Evolutionary conservation across 257 asterid genomes (phyloP), one percentile per base, ranked within the genome.

Genomic region (Penstemon davidsonii): DNA sequence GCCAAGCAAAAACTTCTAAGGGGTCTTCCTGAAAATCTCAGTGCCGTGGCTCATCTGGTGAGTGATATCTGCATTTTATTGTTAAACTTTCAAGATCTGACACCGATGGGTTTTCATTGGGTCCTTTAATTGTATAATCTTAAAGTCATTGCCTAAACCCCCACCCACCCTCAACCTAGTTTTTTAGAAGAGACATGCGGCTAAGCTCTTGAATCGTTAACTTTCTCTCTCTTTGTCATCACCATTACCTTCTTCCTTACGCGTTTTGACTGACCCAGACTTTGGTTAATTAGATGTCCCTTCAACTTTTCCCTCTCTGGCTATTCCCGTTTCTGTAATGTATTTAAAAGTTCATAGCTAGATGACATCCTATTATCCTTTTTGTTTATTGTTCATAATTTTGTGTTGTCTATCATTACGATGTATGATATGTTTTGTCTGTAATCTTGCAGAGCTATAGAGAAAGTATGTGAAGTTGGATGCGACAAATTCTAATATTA

Each of bases 1-100:
- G 84, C 94, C 72, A 93, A 93, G 85, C 89, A 90, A 74, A 86
- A 86, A 68, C 82, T 93, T 51, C 74, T 93, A 80, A 85, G 81
- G 85, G 67, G 75, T 55, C 37, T 93, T 12, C 98, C 98, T 19
- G 97, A 90, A 71, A 88, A 93, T 61, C 87, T 87, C 57, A 90
- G 94, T 59, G 97, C 98, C 40, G 86, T 90, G 70, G 98, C 97
- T 69, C 97, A 93, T 80, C 85, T 93, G 91, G 98, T 93, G 79
- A 88, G 91, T 68, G 66, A 68, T 65, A 51, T 70, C 59, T 60
- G 68, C 68, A 43, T 51, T 69, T 50, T 58, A 11, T 60, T 56
- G 10, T 36, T 60, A 60, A 49, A 43, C 37, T 68, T 53, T 60
- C 50, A 74, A 8, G 49, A 11, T 62, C 13, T 33, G 3, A 40